Evolutionary conservation across 2,329 filamentous ascomycete genomes (phyloP).

Genomic region (Aspergillus japonicus): DNA sequence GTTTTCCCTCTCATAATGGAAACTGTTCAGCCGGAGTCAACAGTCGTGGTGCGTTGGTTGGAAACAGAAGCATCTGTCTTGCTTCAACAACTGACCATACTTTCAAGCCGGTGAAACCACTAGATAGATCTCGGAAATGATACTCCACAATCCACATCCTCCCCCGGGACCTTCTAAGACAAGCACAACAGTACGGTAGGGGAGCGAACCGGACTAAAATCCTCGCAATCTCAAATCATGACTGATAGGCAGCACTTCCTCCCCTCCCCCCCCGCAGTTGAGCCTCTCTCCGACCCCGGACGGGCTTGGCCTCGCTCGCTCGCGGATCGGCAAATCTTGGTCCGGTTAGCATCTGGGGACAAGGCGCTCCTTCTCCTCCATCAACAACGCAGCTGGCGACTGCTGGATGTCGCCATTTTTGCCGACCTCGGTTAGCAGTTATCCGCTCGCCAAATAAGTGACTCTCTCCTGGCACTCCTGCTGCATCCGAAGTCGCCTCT

Average conservation of each 20-base stretch:
- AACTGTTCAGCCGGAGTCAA: neutral
- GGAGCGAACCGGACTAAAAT: neutral
- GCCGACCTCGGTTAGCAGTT: constrained; percentile 1
- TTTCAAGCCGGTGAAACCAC: neutral
- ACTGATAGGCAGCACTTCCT: neutral
- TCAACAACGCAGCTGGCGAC: neutral
- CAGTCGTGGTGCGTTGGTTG: neutral
- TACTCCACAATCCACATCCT: neutral
- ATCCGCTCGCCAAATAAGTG: constrained; percentile 1
- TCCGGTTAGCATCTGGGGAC: neutral
- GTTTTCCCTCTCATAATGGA: neutral
- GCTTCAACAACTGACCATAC: neutral
- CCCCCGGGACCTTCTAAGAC: neutral
- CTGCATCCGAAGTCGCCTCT: neutral
- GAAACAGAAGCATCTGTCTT: neutral
- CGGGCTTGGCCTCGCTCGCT: constrained; percentile 6
- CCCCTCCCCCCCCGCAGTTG: constrained; percentile 12
- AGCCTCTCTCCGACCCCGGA: constrained; percentile 18
- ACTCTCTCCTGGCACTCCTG: neutral
- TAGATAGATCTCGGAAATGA: neutral
- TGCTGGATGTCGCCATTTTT: constrained; percentile 1
- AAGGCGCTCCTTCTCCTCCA: neutral
- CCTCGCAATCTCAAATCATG: constrained; percentile 17
- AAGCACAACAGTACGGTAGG: neutral
- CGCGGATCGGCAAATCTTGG: constrained; percentile 14